Conservation (phyloP, 345 rosid genomes). For the Lumnitzera racemosa region DNA sequence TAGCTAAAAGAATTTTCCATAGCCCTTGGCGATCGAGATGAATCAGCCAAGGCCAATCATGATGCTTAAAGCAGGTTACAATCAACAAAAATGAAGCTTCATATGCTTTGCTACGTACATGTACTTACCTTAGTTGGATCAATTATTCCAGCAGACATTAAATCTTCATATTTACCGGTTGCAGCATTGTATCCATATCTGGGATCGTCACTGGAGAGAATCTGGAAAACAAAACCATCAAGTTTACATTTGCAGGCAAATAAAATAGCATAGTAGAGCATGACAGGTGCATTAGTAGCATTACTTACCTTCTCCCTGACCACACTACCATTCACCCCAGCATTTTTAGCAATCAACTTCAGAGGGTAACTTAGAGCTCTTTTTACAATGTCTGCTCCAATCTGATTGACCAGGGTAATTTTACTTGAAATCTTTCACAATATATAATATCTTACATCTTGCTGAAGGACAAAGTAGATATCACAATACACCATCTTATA, state of each 20-base stretch:
- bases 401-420: conserved; percentile 29
- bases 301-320: conserved; percentile 82
- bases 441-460: background rate
- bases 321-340: conserved; percentile 92
- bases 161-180: conserved; percentile 86
- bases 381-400: conserved; percentile 90
- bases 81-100: too few relatives aligned
- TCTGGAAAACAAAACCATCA: conserved; percentile 25
- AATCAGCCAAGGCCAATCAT: too few relatives aligned
- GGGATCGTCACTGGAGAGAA: conserved; percentile 62
- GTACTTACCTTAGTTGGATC: conserved; percentile 85
- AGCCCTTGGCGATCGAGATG: too few relatives aligned
- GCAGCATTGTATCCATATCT: conserved; percentile 88
- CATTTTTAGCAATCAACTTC: conserved; percentile 90
- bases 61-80: background rate
- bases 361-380: conserved; percentile 88
- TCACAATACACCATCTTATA: background rate
- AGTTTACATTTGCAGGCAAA: background rate
- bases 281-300: background rate
- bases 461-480: background rate
- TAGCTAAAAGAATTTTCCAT: too few relatives aligned
- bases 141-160: conserved; percentile 95
- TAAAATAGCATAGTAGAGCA: background rate
- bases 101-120: too few relatives aligned
- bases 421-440: background rate